These are phyloP conservation scores for Xylaria flabelliformis DNA, from an alignment of 495 filamentous ascomycete species.

Conservation along the genomic window DNA sequence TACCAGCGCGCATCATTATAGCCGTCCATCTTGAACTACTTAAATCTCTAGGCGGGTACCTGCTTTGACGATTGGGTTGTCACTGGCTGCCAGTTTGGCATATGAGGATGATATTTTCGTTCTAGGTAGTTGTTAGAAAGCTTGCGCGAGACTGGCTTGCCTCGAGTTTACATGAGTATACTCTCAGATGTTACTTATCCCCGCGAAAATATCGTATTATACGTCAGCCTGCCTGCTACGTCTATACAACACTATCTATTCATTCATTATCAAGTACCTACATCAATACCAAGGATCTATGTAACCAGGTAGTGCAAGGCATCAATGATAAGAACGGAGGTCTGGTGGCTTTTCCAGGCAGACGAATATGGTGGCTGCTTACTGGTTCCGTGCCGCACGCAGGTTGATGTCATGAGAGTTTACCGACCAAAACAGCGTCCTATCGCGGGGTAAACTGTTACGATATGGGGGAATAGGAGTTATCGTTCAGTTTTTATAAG, in stretches of 20 bases:
- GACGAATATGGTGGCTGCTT: constrained; percentile 1
- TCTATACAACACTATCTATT: neutral
- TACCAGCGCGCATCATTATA: constrained; percentile 34
- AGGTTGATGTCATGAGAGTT: neutral
- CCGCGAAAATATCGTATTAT: neutral
- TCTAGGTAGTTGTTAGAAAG: neutral
- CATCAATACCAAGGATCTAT: neutral
- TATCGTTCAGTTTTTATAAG: neutral
- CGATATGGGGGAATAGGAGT: neutral
- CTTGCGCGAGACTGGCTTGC: neutral
- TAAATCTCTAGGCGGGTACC: neutral
- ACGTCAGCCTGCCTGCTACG: neutral
- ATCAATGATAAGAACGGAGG: constrained; percentile 22
- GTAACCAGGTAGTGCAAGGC: neutral
- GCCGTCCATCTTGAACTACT: constrained; percentile 17
- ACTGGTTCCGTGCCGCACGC: constrained; percentile 2
- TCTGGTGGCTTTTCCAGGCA: constrained; percentile 25
- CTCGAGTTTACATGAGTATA: neutral
- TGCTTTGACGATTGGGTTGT: neutral
- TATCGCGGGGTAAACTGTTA: neutral
- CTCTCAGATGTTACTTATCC: neutral
- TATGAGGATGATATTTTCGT: neutral
- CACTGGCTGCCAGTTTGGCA: neutral
- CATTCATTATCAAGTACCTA: neutral
- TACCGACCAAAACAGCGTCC: neutral